These are phyloP conservation scores for Melampsora medusae DNA, from an alignment of 1,284 basidiomycete genomes.

Conservation along the genomic window DNA sequence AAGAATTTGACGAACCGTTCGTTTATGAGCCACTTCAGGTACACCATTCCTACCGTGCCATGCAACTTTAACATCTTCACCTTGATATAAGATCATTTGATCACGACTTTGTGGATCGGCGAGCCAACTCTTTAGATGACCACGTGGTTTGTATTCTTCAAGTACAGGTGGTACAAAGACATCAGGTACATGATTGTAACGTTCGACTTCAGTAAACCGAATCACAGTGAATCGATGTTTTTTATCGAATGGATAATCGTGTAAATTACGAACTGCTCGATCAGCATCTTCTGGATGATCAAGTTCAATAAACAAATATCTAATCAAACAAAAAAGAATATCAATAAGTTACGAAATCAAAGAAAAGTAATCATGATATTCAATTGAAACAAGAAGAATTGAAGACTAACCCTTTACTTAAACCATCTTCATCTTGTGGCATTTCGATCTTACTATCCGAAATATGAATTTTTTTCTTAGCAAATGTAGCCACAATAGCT, in stretches of 20 bases:
- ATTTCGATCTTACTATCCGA: conserved; percentile 74
- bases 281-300: conserved; percentile 76
- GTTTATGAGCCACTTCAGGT: conserved; percentile 73
- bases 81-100: conserved; percentile 91
- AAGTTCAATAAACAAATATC: conserved; percentile 88
- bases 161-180: conserved; percentile 74
- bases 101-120: conserved; percentile 88
- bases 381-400: conserved; percentile 3
- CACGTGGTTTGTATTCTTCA: conserved; percentile 79
- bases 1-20: conserved; percentile 62
- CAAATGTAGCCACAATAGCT: conserved; percentile 78
- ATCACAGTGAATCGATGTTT: conserved; percentile 88
- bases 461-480: conserved; percentile 71
- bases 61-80: conserved; percentile 82
- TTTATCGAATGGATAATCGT: conserved; percentile 85
- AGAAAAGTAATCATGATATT: conserved; percentile 32
- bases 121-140: conserved; percentile 93
- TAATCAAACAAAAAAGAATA: conserved; percentile 52
- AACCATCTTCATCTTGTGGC: conserved; percentile 70
- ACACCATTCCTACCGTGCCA: conserved; percentile 92
- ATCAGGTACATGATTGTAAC: conserved; percentile 75
- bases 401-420: conserved; percentile 76
- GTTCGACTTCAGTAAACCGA: conserved; percentile 89
- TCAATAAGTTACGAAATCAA: background rate
- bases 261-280: conserved; percentile 73